Evolutionary conservation across 257 asterid species (phyloP).

Genomic region (Solanum corneliomulleri): DNA sequence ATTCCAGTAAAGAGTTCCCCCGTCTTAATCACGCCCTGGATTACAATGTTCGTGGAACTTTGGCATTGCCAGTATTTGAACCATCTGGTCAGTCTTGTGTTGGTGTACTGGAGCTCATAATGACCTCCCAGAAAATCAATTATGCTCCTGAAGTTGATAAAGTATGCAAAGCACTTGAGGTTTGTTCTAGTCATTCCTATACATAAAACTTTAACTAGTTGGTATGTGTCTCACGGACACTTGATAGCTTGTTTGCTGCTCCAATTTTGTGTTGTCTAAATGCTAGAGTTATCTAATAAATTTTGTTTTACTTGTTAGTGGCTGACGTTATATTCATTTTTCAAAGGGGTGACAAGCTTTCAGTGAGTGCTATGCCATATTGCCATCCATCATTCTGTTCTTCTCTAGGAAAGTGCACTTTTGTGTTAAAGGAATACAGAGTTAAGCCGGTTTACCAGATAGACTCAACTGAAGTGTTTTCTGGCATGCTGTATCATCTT

Average conservation of each 20-base stretch:
- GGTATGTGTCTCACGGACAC: neutral
- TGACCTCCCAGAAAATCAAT: conserved; percentile 85
- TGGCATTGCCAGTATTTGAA: conserved; percentile 92
- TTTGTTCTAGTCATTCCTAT: conserved; percentile 22
- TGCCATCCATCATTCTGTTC: neutral
- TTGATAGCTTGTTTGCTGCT: neutral
- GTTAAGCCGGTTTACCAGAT: neutral
- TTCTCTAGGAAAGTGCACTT: neutral
- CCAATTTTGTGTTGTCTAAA: neutral
- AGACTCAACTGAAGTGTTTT: neutral
- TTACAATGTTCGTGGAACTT: conserved; percentile 75
- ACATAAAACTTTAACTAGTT: neutral
- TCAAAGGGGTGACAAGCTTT: neutral
- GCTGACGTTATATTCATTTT: neutral
- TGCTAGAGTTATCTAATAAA: neutral
- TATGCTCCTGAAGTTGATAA: conserved; percentile 93
- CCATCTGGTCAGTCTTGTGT: conserved; percentile 76
- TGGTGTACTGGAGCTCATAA: conserved; percentile 87
- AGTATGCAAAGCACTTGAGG: conserved; percentile 99
- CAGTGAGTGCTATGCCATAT: neutral
- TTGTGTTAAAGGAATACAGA: neutral
- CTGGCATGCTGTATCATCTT: neutral
- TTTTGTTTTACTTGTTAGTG: neutral
- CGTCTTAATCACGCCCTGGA: conserved; percentile 73
- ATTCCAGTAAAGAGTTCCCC: conserved; percentile 75